phyloP scores from a whole-genome alignment of 192 early-diverging fungal genomes.

The Entomortierella parvispora region DNA sequence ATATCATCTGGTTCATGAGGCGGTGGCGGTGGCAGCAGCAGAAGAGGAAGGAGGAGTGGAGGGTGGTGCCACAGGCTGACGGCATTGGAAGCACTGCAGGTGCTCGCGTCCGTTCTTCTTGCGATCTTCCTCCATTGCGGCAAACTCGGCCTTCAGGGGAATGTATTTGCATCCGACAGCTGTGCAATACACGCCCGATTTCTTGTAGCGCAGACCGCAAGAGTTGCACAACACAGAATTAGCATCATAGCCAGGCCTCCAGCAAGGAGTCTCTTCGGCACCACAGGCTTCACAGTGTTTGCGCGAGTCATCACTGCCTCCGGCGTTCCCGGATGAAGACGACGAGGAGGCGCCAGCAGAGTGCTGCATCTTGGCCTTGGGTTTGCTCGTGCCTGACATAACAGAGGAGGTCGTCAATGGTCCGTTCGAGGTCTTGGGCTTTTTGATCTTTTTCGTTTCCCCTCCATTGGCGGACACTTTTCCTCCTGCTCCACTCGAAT shows the following conservation, averaged over 20 bases:
- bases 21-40: too few relatives aligned
- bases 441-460: not conserved
- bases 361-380: not conserved
- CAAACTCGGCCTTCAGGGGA: slow-evolving; percentile 57
- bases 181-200: slow-evolving; percentile 52
- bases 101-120: slow-evolving; percentile 28
- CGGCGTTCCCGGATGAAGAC: not conserved
- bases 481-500: too few relatives aligned
- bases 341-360: not conserved
- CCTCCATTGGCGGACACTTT: too few relatives aligned
- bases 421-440: slow-evolving; percentile 15
- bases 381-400: not conserved
- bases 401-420: not conserved
- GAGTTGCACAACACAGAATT: slow-evolving; percentile 53
- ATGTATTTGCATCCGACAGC: slow-evolving; percentile 56
- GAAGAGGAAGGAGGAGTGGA: not conserved
- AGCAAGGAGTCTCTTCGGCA: slow-evolving; percentile 52
- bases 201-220: slow-evolving; percentile 56
- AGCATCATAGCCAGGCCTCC: slow-evolving; percentile 52
- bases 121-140: slow-evolving; percentile 51
- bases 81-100: slow-evolving; percentile 32
- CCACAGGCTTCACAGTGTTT: slow-evolving; percentile 54
- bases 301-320: not conserved
- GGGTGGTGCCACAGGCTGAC: slow-evolving; percentile 26
- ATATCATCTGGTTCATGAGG: too few relatives aligned